phyloP scores from a whole-genome alignment of 1,284 basidiomycete species.

The Coniferiporia sulphurascens region DNA sequence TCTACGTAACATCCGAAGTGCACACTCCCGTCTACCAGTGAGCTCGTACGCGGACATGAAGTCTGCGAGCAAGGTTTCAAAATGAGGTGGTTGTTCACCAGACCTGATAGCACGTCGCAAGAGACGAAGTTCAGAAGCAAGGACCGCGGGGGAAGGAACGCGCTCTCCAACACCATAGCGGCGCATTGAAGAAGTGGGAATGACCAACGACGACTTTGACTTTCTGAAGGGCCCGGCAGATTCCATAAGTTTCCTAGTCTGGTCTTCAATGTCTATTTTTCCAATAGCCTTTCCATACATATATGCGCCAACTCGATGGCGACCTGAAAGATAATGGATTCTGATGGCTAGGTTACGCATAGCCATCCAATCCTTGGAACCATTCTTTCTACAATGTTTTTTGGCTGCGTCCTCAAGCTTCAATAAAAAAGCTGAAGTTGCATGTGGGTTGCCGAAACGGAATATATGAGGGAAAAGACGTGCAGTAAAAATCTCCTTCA shows the following conservation, averaged over 20 bases:
- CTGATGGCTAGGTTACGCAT: constrained; percentile 11
- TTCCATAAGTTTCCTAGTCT: background rate
- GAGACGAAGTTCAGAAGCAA: constrained; percentile 14
- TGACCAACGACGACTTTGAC: background rate
- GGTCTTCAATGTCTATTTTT: background rate
- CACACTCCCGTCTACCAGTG: constrained; percentile 1
- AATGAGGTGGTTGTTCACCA: background rate
- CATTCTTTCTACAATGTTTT: background rate
- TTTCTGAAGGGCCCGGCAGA: background rate
- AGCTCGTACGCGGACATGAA: constrained; percentile 15
- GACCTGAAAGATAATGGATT: constrained; percentile 10
- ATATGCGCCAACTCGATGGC: constrained; percentile 2
- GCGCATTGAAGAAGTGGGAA: background rate
- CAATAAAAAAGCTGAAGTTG: constrained; percentile 6
- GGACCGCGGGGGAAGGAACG: background rate
- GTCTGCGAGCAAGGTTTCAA: constrained; percentile 5
- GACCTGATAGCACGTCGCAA: constrained; percentile 1
- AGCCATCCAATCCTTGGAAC: constrained; percentile 2
- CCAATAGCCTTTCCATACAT: background rate
- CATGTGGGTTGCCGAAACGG: constrained; percentile 8
- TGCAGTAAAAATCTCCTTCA: background rate
- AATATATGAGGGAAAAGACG: constrained; percentile 11
- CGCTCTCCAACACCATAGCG: background rate
- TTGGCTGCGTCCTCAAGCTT: constrained; percentile 5
- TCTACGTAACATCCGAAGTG: constrained; percentile 8